Evolutionary conservation across 306 rosid genomes (phyloP).

Genomic region (Arachis hypogaea): DNA sequence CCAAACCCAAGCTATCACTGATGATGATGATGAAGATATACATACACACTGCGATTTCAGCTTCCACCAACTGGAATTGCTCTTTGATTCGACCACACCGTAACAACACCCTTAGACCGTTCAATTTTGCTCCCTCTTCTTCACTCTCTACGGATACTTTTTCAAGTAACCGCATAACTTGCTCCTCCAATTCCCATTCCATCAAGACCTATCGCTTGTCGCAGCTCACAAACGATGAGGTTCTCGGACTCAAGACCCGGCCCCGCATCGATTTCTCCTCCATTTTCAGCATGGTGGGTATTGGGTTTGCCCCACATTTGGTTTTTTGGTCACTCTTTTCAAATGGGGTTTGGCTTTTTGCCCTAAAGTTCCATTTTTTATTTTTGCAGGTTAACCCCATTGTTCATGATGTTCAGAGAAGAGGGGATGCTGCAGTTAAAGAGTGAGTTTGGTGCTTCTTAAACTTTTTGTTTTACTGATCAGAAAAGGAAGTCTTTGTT

Average conservation of each 20-base stretch:
- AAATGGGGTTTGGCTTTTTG: constrained; percentile 5
- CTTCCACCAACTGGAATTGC: constrained; percentile 25
- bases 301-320: constrained; percentile 20
- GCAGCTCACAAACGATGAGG: constrained; percentile 60
- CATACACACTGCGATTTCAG: constrained; percentile 30
- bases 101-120: not conserved
- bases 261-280: constrained; percentile 93
- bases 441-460: constrained; percentile 76
- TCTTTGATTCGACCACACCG: constrained; percentile 17
- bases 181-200: constrained; percentile 35
- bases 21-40: not conserved
- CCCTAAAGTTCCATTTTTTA: constrained; percentile 7
- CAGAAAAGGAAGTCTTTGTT: not conserved
- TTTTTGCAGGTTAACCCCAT: constrained; percentile 83
- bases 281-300: constrained; percentile 70
- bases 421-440: constrained; percentile 88
- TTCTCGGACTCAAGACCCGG: constrained; percentile 80
- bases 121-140: constrained; percentile 19
- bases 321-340: not conserved
- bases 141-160: constrained; percentile 31
- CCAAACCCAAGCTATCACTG: not conserved
- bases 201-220: constrained; percentile 84
- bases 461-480: not conserved
- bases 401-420: constrained; percentile 76
- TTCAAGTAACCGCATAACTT: constrained; percentile 36